Base-by-base conservation (phyloP, 129 eudicot genomes). In the Gnaphalium uliginosum region DNA sequence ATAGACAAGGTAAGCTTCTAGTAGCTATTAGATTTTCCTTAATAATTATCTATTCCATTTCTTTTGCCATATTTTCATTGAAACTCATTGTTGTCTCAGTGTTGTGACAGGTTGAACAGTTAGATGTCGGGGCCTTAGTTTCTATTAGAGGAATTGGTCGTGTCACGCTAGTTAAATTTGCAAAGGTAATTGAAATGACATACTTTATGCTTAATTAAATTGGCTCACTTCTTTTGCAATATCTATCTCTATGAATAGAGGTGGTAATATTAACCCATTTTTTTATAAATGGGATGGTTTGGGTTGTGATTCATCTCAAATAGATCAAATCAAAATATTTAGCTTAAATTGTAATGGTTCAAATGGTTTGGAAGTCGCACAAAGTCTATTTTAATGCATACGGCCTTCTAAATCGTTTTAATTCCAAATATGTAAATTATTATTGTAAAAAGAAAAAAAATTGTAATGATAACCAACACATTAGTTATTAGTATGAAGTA, bases 61-160 rank as follows among this genome's bases (percentile, higher is more conserved):
- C 17, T n/a, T 26, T 77, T 26, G 59, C 21, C 14, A 15, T 15
- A n/a, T 72, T 50, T 50, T 43, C 48, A n/a, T 78, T 64, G 30
- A 79, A 61, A 61, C 81, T 78, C 82, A 76, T 67, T 13, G 57
- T 21, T 17, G 33, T 70, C 77, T 67, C 71, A 76, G 84, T 73
- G 41, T 33, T 58, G 24, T 71, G 87, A 73, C 87, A 90, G 96
- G 90, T 90, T 74, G 90, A 90, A 79, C 90, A 62, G 43, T 60
- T 90, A 77, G 92, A 87, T 43, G 78, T 90, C 39, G 96, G 96
- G 66, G 96, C 96, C 69, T 76, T 90, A 15, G 96, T 90, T 71
- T 62, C 85, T 8, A 82, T 87, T 29, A 87, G 96, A 81, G 96
- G 93, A 48, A 64, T 90, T 35, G 96, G 96, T 54, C 96, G 93